phyloP scores from a whole-genome alignment of 177 flowering plant genomes.

The Telopea speciosissima region DNA sequence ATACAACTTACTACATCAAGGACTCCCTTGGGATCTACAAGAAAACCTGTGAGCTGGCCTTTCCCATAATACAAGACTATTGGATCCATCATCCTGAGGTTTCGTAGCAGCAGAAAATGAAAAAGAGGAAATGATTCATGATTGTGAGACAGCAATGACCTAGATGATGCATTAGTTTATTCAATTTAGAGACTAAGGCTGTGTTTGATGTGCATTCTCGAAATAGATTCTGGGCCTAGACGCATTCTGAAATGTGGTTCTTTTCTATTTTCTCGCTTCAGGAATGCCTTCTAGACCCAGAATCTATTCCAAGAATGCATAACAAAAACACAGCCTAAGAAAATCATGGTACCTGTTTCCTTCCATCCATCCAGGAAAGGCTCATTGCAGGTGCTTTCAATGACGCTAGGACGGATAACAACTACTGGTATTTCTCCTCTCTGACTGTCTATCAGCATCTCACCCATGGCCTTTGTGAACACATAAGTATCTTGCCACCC shows the following conservation, averaged over 20 bases:
- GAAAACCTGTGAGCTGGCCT: conserved; percentile 82
- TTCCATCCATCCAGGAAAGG: conserved; percentile 99
- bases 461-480: conserved; percentile 98
- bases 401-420: conserved; percentile 81
- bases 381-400: conserved; percentile 81
- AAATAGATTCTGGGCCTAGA: no score
- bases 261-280: no score
- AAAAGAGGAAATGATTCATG: not conserved
- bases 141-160: not conserved
- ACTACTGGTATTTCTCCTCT: conserved; percentile 82
- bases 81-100: conserved; percentile 93
- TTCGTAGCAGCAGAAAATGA: not conserved
- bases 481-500: conserved; percentile 99
- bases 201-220: no score
- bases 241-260: no score
- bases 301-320: no score
- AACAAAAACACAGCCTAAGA: no score
- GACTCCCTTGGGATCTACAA: conserved; percentile 67
- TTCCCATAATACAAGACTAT: conserved; percentile 76
- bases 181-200: not conserved
- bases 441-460: conserved; percentile 75
- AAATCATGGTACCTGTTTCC: conserved; percentile 58
- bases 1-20: conserved; percentile 64
- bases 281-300: no score
- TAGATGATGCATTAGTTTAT: no score